These are phyloP conservation scores for Lentinula sp. DNA, from an alignment of 768 basidiomycete genomes.

Conservation along the genomic window DNA sequence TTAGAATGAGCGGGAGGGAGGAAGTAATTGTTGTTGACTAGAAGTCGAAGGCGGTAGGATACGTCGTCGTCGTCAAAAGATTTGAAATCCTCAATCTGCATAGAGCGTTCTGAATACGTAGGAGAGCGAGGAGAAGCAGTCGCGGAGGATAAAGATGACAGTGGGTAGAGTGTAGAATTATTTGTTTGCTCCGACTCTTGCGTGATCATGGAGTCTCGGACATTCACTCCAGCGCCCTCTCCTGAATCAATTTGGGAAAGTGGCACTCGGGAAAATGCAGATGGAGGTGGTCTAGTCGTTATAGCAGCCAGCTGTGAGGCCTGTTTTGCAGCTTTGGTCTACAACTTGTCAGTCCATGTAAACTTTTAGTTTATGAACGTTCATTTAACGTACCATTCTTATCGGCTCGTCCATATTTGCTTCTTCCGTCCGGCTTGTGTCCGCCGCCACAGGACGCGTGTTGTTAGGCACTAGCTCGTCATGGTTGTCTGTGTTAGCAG, in stretches of 20 bases:
- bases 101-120: slow-evolving; percentile 42
- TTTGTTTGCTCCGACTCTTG: slow-evolving; percentile 52
- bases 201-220: slow-evolving; percentile 43
- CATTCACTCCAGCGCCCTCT: slow-evolving; percentile 23
- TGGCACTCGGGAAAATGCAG: slow-evolving; percentile 45
- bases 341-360: no score
- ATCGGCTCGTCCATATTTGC: neutral
- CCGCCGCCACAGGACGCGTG: neutral
- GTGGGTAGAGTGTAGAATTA: slow-evolving; percentile 55
- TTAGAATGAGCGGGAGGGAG: slow-evolving; percentile 85
- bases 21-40: slow-evolving; percentile 86
- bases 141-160: slow-evolving; percentile 71
- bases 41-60: slow-evolving; percentile 74
- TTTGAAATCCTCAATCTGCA: slow-evolving; percentile 38
- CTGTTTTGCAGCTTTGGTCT: slow-evolving; percentile 2
- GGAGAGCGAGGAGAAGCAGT: slow-evolving; percentile 59
- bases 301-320: slow-evolving; percentile 5
- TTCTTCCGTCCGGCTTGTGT: neutral
- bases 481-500: neutral
- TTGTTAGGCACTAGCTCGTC: neutral
- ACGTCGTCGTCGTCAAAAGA: slow-evolving; percentile 72
- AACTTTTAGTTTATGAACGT: neutral
- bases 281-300: slow-evolving; percentile 28
- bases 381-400: neutral
- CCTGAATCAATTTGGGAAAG: slow-evolving; percentile 26